Base-by-base conservation (phyloP, 202 grass and related monocot genomes). In the Dendrocalamus latiflorus region DNA sequence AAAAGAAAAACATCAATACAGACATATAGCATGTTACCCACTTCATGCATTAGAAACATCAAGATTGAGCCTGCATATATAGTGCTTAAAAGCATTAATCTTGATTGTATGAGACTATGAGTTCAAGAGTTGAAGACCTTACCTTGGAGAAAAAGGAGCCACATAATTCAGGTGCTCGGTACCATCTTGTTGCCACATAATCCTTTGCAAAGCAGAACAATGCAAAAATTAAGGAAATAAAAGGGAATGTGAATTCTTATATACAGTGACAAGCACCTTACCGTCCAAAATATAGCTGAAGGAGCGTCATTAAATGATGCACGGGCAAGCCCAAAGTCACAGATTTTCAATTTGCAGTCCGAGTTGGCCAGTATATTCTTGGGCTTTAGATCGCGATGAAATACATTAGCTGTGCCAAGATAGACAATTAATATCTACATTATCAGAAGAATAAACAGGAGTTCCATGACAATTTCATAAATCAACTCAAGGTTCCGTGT, bases 181-280 rank as follows among this genome's bases (percentile, higher is more conserved):
- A 98, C 95, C 95, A 98, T 70, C 95, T 88, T 77, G 95, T 98
- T 82, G 95, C 95, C 67, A 98, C 95, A 87, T 98, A 98, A 91
- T 98, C 95, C 95, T 98, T 88, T 36, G 41, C 17, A 79, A 68
- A 41, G 10, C 37, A 93, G 37, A 65, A 71, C 58, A 36, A 38
- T 36, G 37, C 15, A 72, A 76, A 48, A 73, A 33, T 17, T 71
- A 79, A n/a, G 18, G 71, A 77, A 89, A 53, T n/a, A 61, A 70
- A 56, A 68, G 34, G 70, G 61, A 81, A 64, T 68, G 39, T 30
- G 44, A 78, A 66, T 38, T 49, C 18, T 80, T 65, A 6, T 14
- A 75, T 72, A 82, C 45, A 69, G 9, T 12, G 26, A 80, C 65
- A 64, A 83, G 70, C 41, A 45, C 50, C 70, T 71, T 93, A 98